Percentiles rank a stretch among this genome's conserved stretches.
These are phyloP conservation scores for Russula foetens DNA, from an alignment of 768 basidiomycete species.

Conservation along the genomic window DNA sequence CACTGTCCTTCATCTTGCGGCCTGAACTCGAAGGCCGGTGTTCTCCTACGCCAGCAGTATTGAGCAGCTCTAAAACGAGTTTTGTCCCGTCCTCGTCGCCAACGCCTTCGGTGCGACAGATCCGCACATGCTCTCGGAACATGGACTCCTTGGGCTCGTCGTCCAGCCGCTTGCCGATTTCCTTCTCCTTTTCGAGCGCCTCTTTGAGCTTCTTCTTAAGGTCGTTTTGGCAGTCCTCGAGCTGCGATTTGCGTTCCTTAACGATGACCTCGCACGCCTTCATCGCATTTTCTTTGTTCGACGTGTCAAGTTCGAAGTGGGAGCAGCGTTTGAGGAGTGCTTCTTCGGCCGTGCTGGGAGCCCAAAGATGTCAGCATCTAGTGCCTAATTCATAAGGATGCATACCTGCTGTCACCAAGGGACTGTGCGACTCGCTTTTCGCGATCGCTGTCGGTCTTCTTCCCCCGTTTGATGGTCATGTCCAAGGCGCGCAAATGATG, in stretches of 20 bases:
- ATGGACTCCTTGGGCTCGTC: constrained; percentile 52
- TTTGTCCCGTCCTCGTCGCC: constrained; percentile 73
- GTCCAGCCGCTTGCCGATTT: constrained; percentile 38
- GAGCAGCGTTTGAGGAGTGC: constrained; percentile 93
- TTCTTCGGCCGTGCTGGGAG: constrained; percentile 72
- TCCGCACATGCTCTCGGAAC: constrained; percentile 71
- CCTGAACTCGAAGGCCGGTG: constrained; percentile 8
- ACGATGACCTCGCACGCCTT: constrained; percentile 92
- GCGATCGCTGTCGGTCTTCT: constrained; percentile 68
- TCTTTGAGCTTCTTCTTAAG: constrained; percentile 56
- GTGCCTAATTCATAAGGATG: neutral
- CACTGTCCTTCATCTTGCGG: constrained; percentile 41
- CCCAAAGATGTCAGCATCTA: neutral
- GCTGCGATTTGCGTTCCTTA: constrained; percentile 67
- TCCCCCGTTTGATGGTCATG: constrained; percentile 64
- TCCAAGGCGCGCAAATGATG: constrained; percentile 88
- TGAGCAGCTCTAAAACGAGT: constrained; percentile 48
- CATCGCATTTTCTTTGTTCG: constrained; percentile 65
- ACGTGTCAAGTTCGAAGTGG: constrained; percentile 80
- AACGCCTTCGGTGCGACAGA: constrained; percentile 59
- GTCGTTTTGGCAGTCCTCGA: constrained; percentile 71
- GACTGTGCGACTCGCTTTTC: constrained; percentile 83
- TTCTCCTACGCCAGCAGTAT: constrained; percentile 46
- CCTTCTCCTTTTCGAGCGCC: constrained; percentile 62
- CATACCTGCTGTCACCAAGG: constrained; percentile 70